Percentiles rank a stretch among this genome's conserved stretches.
These are phyloP conservation scores for Xenoacremonium recifei DNA, from an alignment of 2,329 filamentous ascomycete species.

Conservation along the genomic window DNA sequence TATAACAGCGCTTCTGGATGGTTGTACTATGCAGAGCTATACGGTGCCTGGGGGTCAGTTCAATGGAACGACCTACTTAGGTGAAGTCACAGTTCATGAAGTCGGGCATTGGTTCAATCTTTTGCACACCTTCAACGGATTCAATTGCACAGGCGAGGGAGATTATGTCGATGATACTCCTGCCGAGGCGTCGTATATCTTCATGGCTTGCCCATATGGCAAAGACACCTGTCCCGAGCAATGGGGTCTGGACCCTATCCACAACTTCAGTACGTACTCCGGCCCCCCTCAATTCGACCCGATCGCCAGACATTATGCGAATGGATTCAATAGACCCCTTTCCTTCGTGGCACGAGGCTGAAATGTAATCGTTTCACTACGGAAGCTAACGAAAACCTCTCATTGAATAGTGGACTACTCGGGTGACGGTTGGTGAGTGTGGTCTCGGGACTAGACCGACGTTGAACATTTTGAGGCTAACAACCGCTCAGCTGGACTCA, in stretches of 20 bases:
- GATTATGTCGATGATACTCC: conserved; percentile 40
- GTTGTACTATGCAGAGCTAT: conserved; percentile 16
- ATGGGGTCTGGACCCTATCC: conserved; percentile 23
- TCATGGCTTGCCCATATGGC: conserved; percentile 29
- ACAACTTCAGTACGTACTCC: conserved; percentile 24
- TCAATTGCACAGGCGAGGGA: conserved; percentile 29
- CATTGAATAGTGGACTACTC: background rate
- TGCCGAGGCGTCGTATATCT: conserved; percentile 19
- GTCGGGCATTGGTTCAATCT: conserved; percentile 45
- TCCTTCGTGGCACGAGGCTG: background rate
- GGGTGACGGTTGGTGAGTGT: background rate
- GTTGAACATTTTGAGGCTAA: background rate
- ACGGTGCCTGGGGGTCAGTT: conserved; percentile 18
- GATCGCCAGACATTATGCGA: background rate
- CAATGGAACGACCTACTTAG: conserved; percentile 23
- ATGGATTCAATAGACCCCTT: background rate
- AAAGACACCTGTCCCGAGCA: conserved; percentile 26
- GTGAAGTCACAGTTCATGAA: conserved; percentile 32
- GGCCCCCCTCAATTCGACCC: background rate
- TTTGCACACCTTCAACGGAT: conserved; percentile 40
- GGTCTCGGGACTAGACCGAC: background rate
- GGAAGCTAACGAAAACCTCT: background rate
- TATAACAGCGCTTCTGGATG: conserved; percentile 10
- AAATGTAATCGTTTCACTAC: background rate
- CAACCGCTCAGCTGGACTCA: background rate